Evolutionary conservation across 352 stramenopile species (phyloP), one percentile per base, ranked within the genome.

Genomic region (Bremia lactucae): DNA sequence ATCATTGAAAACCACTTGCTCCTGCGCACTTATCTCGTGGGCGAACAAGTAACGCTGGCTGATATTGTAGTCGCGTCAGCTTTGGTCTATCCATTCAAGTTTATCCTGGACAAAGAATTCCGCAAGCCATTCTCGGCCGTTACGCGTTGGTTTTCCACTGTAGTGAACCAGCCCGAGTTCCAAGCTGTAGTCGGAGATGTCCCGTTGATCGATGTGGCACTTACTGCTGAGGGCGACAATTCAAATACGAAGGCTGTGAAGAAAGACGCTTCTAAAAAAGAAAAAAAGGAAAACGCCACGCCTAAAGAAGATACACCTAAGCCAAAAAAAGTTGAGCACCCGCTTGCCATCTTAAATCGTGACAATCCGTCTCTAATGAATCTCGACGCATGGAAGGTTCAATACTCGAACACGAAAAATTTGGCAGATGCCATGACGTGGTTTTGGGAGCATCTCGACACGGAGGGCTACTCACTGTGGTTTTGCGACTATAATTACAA

Each of bases 91-190:
- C 84, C 87, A n/a, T 93, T 97, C 56, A 97, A 96, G 68, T 67
- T 97, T 28, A 70, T 97, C 22, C 70, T 93, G 35, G 86, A 95
- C 58, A 72, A 83, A 58, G 68, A 80, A 28, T 96, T 86, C 62
- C 74, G 92, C 49, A 87, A 87, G 52, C 62, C 68, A 28, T 97
- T 84, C 66, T 68, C 72, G 15, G 83, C 77, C 43, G 81, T 97
- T 37, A 71, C 77, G 25, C 72, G 83, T 37, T 98, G 89, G 90
- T 98, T 98, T 62, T 65, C 58, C 25, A 96, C 80, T 37, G 87
- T 83, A 26, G 87, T 96, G n/a, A 93, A 96, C 61, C 84, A 97
- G 66, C 77, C 85, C 9, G 66, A 97, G 59, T 97, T 98, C 71
- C 55, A 74, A 41, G 71, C 83, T 15, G 78, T 98, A 18, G 60